Evolutionary conservation across 768 basidiomycete species (phyloP).

Genomic region (Phanerochaete carnosa): DNA sequence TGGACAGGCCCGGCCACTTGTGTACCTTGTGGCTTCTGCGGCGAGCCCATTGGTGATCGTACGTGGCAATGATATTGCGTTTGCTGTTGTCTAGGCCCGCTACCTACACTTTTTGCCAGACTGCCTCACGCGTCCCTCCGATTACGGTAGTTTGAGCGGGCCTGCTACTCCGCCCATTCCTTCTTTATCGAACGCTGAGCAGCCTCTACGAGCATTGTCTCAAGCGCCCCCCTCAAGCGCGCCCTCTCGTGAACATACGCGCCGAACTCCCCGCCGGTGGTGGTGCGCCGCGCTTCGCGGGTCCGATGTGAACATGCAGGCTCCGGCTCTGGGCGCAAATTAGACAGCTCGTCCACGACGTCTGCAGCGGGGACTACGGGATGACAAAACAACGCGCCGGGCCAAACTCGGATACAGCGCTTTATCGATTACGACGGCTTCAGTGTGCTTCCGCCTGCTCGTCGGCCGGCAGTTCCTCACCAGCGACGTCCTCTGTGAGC

Average conservation of each 20-base stretch:
- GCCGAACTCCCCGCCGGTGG: neutral
- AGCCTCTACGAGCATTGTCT: conserved; percentile 34
- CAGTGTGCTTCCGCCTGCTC: no score
- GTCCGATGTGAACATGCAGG: conserved; percentile 50
- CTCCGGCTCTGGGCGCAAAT: conserved; percentile 50
- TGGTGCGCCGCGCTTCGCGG: conserved; percentile 29
- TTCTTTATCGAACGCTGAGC: no score
- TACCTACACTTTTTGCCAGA: no score
- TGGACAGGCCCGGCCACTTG: no score
- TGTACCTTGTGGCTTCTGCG: no score
- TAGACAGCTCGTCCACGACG: conserved; percentile 39
- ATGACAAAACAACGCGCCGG: conserved; percentile 40
- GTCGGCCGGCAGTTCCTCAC: conserved; percentile 57
- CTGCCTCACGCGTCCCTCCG: no score
- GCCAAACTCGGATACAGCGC: conserved; percentile 65
- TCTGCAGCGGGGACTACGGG: conserved; percentile 35
- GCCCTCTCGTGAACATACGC: conserved; percentile 10
- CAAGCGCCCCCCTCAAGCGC: conserved; percentile 29
- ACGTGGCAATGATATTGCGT: no score
- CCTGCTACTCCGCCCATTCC: no score
- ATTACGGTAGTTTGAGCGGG: no score
- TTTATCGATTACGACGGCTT: conserved; percentile 52
- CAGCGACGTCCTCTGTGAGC: conserved; percentile 33
- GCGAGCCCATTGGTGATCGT: no score
- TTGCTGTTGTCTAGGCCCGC: no score